A percentile compares a stretch with the other conserved stretches of the same genome.
phyloP scores from a whole-genome alignment of 2,329 filamentous ascomycete genomes.

The Stachybotrys chartarum region DNA sequence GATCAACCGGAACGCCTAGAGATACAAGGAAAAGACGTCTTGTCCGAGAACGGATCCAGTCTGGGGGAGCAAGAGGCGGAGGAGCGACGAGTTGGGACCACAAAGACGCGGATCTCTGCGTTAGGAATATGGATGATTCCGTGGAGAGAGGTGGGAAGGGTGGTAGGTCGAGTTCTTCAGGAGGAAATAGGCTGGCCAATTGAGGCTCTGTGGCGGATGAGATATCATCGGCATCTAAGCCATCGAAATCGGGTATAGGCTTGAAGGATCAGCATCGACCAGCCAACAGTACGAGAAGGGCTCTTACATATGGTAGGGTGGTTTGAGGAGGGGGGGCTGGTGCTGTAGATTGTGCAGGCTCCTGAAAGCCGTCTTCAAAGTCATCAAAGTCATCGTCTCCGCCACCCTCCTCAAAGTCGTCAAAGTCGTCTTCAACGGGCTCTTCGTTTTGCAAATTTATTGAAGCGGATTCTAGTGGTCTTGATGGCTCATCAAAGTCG shows the following conservation, averaged over 20 bases:
- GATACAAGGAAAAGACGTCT: constrained; percentile 92
- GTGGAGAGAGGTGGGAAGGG: constrained; percentile 42
- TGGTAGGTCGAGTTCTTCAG: constrained; percentile 45
- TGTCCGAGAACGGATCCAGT: constrained; percentile 96
- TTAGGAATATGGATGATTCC: constrained; percentile 66
- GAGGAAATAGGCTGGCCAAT: constrained; percentile 58
- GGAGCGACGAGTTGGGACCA: constrained; percentile 97
- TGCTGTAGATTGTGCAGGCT: constrained; percentile 21
- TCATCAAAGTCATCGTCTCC: constrained; percentile 56
- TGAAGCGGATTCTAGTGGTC: constrained; percentile 4
- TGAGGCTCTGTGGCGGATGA: constrained; percentile 56
- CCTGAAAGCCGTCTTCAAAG: constrained; percentile 66
- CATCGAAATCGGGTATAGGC: constrained; percentile 63
- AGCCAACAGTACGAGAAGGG: constrained; percentile 3
- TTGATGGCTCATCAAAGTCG: neutral
- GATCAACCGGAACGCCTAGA: constrained; percentile 87
- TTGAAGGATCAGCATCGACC: constrained; percentile 24
- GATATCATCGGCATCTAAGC: constrained; percentile 54
- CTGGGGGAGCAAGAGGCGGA: constrained; percentile 87
- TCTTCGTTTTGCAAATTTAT: constrained; percentile 22
- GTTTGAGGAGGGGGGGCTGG: constrained; percentile 21
- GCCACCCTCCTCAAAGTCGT: constrained; percentile 55
- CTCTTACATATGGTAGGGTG: constrained; percentile 38
- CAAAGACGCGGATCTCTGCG: constrained; percentile 78
- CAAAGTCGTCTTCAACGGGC: constrained; percentile 47